Base-by-base conservation (phyloP, 306 rosid genomes). In the Spatholobus suberectus region DNA sequence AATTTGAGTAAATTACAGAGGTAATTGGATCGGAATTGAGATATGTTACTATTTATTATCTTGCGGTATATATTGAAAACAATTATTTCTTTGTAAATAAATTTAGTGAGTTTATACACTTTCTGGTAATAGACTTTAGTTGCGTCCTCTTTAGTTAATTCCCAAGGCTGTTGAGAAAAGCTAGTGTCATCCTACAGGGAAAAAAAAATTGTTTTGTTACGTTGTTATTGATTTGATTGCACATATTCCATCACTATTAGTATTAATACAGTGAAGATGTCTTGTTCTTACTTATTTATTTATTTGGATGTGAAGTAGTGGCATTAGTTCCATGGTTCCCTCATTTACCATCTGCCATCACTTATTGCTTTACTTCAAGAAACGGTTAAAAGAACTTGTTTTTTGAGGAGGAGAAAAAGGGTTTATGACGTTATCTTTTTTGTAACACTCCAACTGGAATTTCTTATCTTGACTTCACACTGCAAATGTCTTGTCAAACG, bases 381-480 rank as follows among this genome's bases (percentile, higher is more conserved):
- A 23, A 32, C 17, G 29, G 49, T 65, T 46, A 34, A 46, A 27
- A 12, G 17, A 63, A 20, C 49, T 32, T 47, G 37, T 49, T 24
- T 66, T 66, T 51, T 7, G 0, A 46, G 27, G 3, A 17, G 51
- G 55, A 17, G 26, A 10, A 3, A 12, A 26, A 76, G 6, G 32
- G 27, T 58, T 40, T 1, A 59, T 63, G 65, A 51, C 18, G 38
- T 58, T 71, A 29, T 9, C 7, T 17, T 76, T 58, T 18, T 47
- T 54, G 1, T 6, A 67, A 68, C 58, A 21, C 12, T 79, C 57
- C 35, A 5, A 71, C 32, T 54, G 35, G 14, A 66, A 52, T 73
- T 79, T 73, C 76, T 63, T 57, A 14, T 54, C 27, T 76, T 27
- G 72, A 62, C 20, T 59, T 58, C 17, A 55, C 27, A 40, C n/a